Percentiles rank a stretch among this genome's conserved stretches.
Conservation (phyloP, 225 moss, liverwort and hornwort species). For the Pseudisothecium myosuroides region DNA sequence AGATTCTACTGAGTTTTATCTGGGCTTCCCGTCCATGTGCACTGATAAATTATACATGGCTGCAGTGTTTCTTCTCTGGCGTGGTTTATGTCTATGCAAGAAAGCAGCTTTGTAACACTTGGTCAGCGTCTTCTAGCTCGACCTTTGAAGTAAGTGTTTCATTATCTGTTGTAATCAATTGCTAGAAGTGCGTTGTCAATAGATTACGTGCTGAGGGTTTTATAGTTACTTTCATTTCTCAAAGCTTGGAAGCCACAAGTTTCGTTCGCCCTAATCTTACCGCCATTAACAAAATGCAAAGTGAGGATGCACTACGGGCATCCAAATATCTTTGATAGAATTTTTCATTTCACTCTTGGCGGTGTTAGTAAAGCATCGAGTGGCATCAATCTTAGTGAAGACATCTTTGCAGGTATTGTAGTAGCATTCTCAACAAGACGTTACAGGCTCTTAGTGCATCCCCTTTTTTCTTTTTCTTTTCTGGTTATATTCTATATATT, state of each 20-base stretch:
- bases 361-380: constrained; percentile 93
- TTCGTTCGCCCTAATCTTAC: neutral
- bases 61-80: constrained; percentile 98
- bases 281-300: constrained; percentile 15
- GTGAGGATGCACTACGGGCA: constrained; percentile 99
- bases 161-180: neutral
- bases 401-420: constrained; percentile 85
- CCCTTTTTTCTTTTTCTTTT: neutral
- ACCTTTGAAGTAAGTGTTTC: constrained; percentile 74
- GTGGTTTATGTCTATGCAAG: constrained; percentile 98
- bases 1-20: neutral
- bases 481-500: neutral
- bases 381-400: constrained; percentile 97
- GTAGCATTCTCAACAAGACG: neutral
- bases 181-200: neutral
- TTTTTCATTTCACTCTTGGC: constrained; percentile 88
- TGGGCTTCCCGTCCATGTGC: neutral
- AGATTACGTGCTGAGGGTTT: neutral
- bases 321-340: constrained; percentile 96
- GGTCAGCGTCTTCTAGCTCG: constrained; percentile 92
- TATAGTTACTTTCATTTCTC: neutral
- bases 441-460: neutral
- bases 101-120: constrained; percentile 94
- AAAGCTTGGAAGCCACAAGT: neutral
- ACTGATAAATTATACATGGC: neutral